Evolutionary conservation across 1,284 basidiomycete genomes (phyloP), one percentile per base, ranked within the genome.

Genomic region (Hypsizygus ulmarius): DNA sequence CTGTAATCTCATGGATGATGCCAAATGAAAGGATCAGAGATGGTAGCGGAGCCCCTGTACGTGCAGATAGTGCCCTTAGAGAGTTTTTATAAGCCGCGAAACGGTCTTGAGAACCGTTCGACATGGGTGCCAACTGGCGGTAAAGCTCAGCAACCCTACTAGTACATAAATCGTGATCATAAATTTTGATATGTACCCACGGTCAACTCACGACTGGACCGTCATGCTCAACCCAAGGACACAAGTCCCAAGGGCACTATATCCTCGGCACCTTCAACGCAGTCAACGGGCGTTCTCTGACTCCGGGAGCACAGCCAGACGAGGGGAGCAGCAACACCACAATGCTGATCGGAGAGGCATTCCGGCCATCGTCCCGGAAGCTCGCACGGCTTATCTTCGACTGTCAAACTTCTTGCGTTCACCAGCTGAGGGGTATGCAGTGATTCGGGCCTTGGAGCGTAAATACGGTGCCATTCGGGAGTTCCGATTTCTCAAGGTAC

Each of bases 1-100:
- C 93, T 0, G 92, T 95, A 11, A 93, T 58, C 64, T 97, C 94
- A 64, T 97, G 94, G 6, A 97, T 73, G 43, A 95, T 69, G 1
- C 81, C 80, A 60, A 97, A 96, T 0, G 92, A 90, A 30, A 89
- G 58, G 3, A 86, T 65, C 43, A 97, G 77, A 1, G 90, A 90
- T 0, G 90, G 77, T 0, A 94, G 66, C 5, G 91, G 87, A 1
- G 86, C 75, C 12, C 85, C 79, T 10, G 87, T 87, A 25, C 81
- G 77, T 10, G 71, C 66, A 8, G 87, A 80, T 5, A 88, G 59
- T 2, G 73, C 67, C n/a, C 72, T 65, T 29, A 88, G 71, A 0
- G 78, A 77, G 38, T 74, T 64, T 50, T 65, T 74, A 65, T 85
- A 84, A 11, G 59, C 55, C 19, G 57, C 54, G 36, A 69, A 64